Base-by-base conservation (phyloP, 1,284 basidiomycete species). In the Nidula niveotomentosa region DNA sequence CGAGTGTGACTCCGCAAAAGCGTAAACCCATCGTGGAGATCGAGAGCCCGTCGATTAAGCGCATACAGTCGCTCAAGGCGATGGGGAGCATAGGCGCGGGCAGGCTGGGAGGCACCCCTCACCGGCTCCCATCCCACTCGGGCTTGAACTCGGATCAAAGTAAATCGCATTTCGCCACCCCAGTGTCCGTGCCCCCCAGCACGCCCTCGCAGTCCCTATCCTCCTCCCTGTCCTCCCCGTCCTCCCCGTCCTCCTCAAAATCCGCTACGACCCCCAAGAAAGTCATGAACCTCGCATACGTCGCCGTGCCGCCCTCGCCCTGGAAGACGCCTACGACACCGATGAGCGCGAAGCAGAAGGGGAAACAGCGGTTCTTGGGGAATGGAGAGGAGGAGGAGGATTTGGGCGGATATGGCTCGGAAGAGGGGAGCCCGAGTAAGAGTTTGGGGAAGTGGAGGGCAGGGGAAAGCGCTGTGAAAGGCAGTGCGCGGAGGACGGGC, bases 391-490 rank as follows among this genome's bases (percentile, higher is more conserved):
- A 77, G 10, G 77, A 73, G 17, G 80, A 79, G 48, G 81, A 87
- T 59, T 64, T 86, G 17, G 84, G 83, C 45, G 84, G 84, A 3
- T 86, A 82, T 65, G 84, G 81, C 1, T 80, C 80, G 0, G 80
- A 78, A 4, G 79, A 83, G 13, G 79, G 81, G 58, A 74, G 61
- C 64, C 72, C 69, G 62, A 49, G 58, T 64, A 62, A 65, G 61
- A 65, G 30, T 30, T 30, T 30, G 30, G 30, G 30, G 30, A 30
- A 5, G 30, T 30, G 51, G 57, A 59, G 41, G 53, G 53, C 65
- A 52, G 64, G 58, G 49, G 73, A 72, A 58, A 60, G 66, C 34
- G 60, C 23, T 9, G 60, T 73, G 4, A 80, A 76, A 61, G 80
- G 76, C 2, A 81, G 85, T 36, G 74, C 74, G 39, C 80, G 78